phyloP scores from a whole-genome alignment of 768 basidiomycete species.

The Lentinula lateritia region DNA sequence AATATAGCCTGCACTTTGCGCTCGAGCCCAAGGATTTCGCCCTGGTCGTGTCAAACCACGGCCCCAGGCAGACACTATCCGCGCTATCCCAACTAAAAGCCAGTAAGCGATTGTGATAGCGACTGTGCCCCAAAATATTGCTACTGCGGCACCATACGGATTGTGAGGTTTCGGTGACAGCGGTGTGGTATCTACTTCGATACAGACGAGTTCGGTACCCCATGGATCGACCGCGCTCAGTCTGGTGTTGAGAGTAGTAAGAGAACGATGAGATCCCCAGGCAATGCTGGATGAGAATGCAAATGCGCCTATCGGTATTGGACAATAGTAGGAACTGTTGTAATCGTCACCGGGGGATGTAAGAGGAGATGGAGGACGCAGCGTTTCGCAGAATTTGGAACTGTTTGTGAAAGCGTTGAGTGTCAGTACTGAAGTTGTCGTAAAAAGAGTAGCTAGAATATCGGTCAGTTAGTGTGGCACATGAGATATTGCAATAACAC shows the following conservation, averaged over 20 bases:
- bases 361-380: conserved; percentile 75
- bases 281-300: conserved; percentile 75
- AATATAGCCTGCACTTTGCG: conserved; percentile 84
- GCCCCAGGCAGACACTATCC: conserved; percentile 82
- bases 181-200: conserved; percentile 75
- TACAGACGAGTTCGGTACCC: conserved; percentile 75
- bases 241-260: conserved; percentile 81
- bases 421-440: conserved; percentile 74
- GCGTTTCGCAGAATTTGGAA: conserved; percentile 70
- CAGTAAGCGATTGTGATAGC: conserved; percentile 76
- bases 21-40: conserved; percentile 59
- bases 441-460: conserved; percentile 76
- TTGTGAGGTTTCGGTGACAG: conserved; percentile 51
- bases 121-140: conserved; percentile 72
- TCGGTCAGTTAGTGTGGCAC: background rate
- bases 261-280: conserved; percentile 55
- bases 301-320: conserved; percentile 72
- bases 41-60: conserved; percentile 59
- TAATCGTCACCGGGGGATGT: conserved; percentile 27
- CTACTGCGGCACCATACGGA: conserved; percentile 61
- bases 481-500: conserved; percentile 21
- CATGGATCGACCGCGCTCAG: conserved; percentile 87
- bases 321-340: conserved; percentile 57
- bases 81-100: conserved; percentile 72
- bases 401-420: conserved; percentile 66